Base-by-base conservation (phyloP, 2,329 filamentous ascomycete genomes). In the Fusarium anthophilum region DNA sequence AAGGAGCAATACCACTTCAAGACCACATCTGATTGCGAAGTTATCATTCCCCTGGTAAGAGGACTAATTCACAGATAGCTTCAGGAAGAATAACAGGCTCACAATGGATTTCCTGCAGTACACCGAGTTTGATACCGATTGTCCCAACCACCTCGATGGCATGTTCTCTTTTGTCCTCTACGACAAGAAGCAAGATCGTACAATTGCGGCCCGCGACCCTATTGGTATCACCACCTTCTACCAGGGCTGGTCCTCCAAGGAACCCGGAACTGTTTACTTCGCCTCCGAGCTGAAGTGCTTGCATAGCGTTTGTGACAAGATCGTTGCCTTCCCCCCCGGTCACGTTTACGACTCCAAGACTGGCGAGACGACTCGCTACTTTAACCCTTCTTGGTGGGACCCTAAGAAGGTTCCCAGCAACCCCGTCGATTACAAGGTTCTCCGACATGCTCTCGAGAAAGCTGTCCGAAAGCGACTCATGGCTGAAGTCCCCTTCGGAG, bases 151-250 rank as follows among this genome's bases (percentile, higher is more conserved):
- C 84, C 91, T 99, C 77, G 96, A 99, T 83, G 96, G 96, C 87
- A 99, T 99, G 96, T 99, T 99, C 90, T 98, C 96, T 22, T 99
- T 97, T 86, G 95, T 99, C 64, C 90, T 99, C 60, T 98, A 98
- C 85, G 96, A 99, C 87, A 98, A 97, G 90, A 92, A 91, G 77
- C 91, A 95, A 83, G 93, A 99, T 87, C 93, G 96, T 77, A 93
- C 95, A 72, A 91, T 99, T 80, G 96, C 96, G 66, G 96, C 96
- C 63, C 92, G 96, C 82, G 96, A 99, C 83, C 96, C 96, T 41
- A 98, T 99, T 79, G 96, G 96, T 79, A 92, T 99, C 83, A 98
- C 95, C 76, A 98, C 94, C 73, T 95, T 99, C 83, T 99, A 99
- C 87, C 94, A 98, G 84, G 96, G 96, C 79, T 94, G 94, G 87